A percentile compares a stretch with the other conserved stretches of the same genome.
Conservation (phyloP, 768 basidiomycete species). For the Lactifluus volemus region DNA sequence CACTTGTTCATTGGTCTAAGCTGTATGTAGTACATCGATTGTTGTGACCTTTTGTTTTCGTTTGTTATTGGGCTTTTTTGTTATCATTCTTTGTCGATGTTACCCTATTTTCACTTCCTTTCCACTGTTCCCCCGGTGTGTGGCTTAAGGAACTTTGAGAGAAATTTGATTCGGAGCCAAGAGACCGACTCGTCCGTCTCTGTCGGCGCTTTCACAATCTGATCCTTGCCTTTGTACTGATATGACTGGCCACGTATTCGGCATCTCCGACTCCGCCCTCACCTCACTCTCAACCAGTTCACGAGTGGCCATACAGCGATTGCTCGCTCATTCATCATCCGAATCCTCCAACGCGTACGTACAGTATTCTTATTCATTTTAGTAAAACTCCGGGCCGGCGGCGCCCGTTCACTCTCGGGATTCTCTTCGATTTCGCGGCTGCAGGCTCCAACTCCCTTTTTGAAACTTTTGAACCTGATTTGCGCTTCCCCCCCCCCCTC, state of each 20-base stretch:
- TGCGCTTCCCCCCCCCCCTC: no score
- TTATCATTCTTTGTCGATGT: neutral
- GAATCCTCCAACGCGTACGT: constrained; percentile 9
- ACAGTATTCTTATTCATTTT: no score
- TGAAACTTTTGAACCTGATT: neutral
- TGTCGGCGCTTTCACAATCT: neutral
- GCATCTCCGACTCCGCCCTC: neutral
- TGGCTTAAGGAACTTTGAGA: neutral
- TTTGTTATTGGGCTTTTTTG: neutral
- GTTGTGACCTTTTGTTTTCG: neutral
- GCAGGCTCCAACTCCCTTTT: no score
- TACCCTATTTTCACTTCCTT: neutral
- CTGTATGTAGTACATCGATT: neutral
- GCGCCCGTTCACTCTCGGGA: no score
- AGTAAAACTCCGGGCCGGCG: neutral
- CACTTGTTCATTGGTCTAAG: neutral
- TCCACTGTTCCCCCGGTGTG: neutral
- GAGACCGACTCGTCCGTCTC: neutral
- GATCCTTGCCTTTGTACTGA: neutral
- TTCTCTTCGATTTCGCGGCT: no score
- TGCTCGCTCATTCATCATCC: constrained; percentile 2
- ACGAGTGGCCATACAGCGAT: constrained; percentile 9
- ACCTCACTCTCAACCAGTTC: constrained; percentile 4
- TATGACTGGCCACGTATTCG: neutral
- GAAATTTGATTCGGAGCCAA: no score